These are phyloP conservation scores for Yueomyces sp. DNA, from an alignment of 1,139 yeast genomes.

Conservation along the genomic window DNA sequence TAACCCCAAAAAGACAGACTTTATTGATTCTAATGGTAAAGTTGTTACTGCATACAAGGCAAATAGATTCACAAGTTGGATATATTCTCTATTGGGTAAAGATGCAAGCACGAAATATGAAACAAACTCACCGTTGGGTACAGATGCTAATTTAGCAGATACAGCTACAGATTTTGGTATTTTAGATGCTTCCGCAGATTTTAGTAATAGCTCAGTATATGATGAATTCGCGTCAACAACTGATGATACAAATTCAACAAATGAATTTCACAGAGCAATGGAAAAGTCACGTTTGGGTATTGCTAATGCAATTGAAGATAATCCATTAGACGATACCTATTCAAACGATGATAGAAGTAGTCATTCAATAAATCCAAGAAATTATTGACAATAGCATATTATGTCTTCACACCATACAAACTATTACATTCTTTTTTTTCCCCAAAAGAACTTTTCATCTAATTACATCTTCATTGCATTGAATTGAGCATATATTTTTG, in stretches of 20 bases:
- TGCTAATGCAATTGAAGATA: not conserved
- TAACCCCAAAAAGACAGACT: slow-evolving; percentile 22
- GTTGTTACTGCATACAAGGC: slow-evolving; percentile 23
- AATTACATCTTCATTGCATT: too few species aligned
- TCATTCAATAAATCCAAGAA: too few species aligned
- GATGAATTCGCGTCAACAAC: not conserved
- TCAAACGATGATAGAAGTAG: too few species aligned
- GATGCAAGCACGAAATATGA: slow-evolving; percentile 14
- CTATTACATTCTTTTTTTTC: too few species aligned
- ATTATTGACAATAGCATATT: too few species aligned
- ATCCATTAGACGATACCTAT: not conserved
- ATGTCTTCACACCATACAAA: too few species aligned
- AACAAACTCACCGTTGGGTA: slow-evolving; percentile 19
- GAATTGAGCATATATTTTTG: too few species aligned
- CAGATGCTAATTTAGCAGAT: slow-evolving; percentile 10
- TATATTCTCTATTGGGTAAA: slow-evolving; percentile 18
- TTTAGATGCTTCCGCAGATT: slow-evolving; percentile 2
- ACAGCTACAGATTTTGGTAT: not conserved
- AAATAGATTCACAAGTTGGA: slow-evolving; percentile 16
- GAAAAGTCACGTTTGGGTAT: slow-evolving; percentile 3
- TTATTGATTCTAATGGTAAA: slow-evolving; percentile 30
- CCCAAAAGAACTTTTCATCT: too few species aligned
- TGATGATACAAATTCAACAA: slow-evolving; percentile 1
- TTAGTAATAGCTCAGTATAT: not conserved
- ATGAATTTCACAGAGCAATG: slow-evolving; percentile 2